phyloP scores from a whole-genome alignment of 768 basidiomycete species.

The Lactifluus hygrophoroides region DNA sequence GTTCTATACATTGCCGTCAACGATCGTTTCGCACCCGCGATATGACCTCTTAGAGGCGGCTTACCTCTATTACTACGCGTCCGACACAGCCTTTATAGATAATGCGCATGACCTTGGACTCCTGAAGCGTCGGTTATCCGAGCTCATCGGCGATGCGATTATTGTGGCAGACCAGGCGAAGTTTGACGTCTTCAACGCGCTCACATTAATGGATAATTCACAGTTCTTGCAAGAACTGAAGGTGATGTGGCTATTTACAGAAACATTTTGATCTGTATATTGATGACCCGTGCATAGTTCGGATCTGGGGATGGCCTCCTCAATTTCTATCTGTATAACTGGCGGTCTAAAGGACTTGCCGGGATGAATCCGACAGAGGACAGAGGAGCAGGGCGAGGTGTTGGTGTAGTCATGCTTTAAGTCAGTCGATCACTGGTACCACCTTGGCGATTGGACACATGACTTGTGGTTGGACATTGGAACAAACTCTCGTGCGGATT shows the following conservation, averaged over 20 bases:
- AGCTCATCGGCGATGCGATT: constrained; percentile 72
- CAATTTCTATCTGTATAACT: constrained; percentile 93
- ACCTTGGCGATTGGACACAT: background rate
- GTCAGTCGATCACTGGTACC: background rate
- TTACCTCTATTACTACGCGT: constrained; percentile 94
- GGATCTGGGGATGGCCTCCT: constrained; percentile 88
- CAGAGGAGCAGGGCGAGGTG: constrained; percentile 59
- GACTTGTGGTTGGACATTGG: no score
- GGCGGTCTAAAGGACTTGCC: constrained; percentile 74
- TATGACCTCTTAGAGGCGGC: constrained; percentile 78
- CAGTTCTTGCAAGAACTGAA: constrained; percentile 75
- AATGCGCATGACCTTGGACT: constrained; percentile 51
- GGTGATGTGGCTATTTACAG: constrained; percentile 36
- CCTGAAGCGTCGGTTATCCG: constrained; percentile 61
- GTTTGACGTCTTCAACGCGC: constrained; percentile 94
- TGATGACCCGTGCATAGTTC: constrained; percentile 45
- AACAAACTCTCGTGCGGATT: no score
- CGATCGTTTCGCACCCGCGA: constrained; percentile 72
- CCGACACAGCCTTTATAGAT: constrained; percentile 58
- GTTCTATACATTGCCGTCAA: constrained; percentile 94
- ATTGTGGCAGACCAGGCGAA: constrained; percentile 72
- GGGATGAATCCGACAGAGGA: constrained; percentile 51
- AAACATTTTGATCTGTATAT: constrained; percentile 7
- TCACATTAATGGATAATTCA: constrained; percentile 93
- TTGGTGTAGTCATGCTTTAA: constrained; percentile 93